phyloP scores from a whole-genome alignment of 2,329 filamentous ascomycete genomes.

The Daldinia sp. region DNA sequence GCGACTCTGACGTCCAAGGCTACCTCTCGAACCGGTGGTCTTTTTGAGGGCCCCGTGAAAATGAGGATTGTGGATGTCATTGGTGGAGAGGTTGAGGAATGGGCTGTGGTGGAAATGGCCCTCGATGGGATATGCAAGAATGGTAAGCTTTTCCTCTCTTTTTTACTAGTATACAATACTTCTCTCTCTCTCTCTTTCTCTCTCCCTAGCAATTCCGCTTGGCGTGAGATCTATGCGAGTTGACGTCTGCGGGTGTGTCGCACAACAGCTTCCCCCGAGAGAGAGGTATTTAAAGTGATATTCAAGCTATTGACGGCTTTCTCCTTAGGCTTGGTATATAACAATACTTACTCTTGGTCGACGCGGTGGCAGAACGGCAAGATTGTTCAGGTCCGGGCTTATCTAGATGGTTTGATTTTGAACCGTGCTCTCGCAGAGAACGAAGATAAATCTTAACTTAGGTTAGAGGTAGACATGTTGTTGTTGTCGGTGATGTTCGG shows the following conservation, averaged over 20 bases:
- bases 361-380: conserved; percentile 22
- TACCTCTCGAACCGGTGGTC: not conserved
- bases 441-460: conserved; percentile 2
- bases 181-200: not conserved
- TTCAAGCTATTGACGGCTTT: not conserved
- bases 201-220: not conserved
- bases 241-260: not conserved
- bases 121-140: conserved; percentile 14
- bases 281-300: not conserved
- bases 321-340: conserved; percentile 4
- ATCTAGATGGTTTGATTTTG: conserved; percentile 17
- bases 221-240: conserved; percentile 1
- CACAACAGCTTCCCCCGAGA: not conserved
- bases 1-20: not conserved
- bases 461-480: not conserved
- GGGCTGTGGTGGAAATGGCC: conserved; percentile 15
- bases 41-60: conserved; percentile 15
- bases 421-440: conserved; percentile 16
- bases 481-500: not conserved
- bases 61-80: conserved; percentile 13
- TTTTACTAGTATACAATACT: not conserved
- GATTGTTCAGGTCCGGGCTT: conserved; percentile 22
- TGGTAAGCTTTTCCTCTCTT: conserved; percentile 6
- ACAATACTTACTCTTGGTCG: conserved; percentile 18
- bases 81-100: conserved; percentile 20